phyloP scores from a whole-genome alignment of 805 yeast species.

The Wickerhamiella azymoides region DNA sequence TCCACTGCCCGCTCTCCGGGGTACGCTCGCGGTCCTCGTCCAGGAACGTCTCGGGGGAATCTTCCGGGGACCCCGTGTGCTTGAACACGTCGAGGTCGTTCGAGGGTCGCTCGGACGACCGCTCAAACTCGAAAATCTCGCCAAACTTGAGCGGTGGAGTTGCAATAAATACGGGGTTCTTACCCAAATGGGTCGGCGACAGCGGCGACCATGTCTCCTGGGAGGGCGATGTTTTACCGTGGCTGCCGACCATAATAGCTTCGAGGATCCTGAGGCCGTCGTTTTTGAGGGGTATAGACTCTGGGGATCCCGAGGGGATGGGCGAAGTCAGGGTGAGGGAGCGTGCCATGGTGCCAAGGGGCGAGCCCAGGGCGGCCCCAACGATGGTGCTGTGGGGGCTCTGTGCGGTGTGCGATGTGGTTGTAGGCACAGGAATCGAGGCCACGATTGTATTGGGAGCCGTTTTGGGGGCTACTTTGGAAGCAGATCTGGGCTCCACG shows the following conservation, averaged over 20 bases:
- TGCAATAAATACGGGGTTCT: constrained; percentile 5
- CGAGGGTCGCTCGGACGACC: too few relatives aligned
- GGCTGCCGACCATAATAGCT: constrained; percentile 1
- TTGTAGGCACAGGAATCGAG: too few relatives aligned
- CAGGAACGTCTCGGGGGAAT: neutral
- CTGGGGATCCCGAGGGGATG: neutral
- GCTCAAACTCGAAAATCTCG: neutral
- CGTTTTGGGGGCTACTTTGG: too few relatives aligned
- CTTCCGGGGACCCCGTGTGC: neutral
- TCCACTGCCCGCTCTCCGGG: too few relatives aligned
- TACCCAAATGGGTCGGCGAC: neutral
- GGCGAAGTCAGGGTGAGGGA: too few relatives aligned
- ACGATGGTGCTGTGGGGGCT: too few relatives aligned
- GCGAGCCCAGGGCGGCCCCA: neutral
- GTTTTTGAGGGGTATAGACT: neutral
- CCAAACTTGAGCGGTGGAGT: constrained; percentile 1
- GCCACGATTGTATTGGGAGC: too few relatives aligned
- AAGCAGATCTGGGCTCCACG: too few relatives aligned
- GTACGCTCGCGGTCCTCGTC: too few relatives aligned
- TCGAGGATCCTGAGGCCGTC: constrained; percentile 1
- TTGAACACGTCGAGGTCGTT: constrained; percentile 6
- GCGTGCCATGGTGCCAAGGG: neutral
- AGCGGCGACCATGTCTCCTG: constrained; percentile 1
- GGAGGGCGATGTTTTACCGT: neutral
- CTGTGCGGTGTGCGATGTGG: too few relatives aligned